phyloP scores from a whole-genome alignment of 768 basidiomycete genomes.

The Suillus placidus region DNA sequence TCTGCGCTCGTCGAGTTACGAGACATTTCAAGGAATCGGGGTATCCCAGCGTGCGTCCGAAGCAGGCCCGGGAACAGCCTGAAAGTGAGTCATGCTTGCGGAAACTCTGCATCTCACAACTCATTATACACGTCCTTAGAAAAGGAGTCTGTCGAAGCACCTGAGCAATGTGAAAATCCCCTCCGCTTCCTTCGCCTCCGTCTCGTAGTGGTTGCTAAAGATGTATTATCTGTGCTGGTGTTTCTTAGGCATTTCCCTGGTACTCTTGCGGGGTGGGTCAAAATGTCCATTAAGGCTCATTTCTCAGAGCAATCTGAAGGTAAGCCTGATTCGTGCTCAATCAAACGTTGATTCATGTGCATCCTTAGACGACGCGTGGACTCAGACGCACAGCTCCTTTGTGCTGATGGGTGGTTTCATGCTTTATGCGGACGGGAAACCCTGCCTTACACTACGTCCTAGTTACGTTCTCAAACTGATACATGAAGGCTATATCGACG shows the following conservation, averaged over 20 bases:
- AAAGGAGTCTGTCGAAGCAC: not conserved
- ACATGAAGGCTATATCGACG: too few relatives aligned
- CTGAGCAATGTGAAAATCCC: not conserved
- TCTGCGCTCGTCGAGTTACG: slow-evolving; percentile 7
- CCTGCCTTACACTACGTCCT: too few relatives aligned
- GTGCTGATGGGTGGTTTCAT: too few relatives aligned
- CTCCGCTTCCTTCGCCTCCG: too few relatives aligned
- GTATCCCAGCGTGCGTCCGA: not conserved
- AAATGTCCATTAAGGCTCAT: not conserved
- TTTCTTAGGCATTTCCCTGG: not conserved
- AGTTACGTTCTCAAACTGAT: too few relatives aligned
- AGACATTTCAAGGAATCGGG: not conserved
- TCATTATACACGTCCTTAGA: not conserved
- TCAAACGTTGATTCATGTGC: too few relatives aligned
- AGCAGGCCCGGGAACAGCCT: not conserved
- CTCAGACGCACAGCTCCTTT: too few relatives aligned
- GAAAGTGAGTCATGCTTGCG: not conserved
- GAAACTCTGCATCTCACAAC: not conserved
- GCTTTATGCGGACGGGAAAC: too few relatives aligned
- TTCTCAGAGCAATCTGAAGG: not conserved
- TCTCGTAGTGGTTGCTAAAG: not conserved
- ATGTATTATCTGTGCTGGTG: not conserved
- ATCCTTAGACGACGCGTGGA: too few relatives aligned
- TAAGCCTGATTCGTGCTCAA: too few relatives aligned
- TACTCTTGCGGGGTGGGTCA: not conserved